Conservation (phyloP, 2,329 filamentous ascomycete species). For the Aspergillus puulaauensis region DNA sequence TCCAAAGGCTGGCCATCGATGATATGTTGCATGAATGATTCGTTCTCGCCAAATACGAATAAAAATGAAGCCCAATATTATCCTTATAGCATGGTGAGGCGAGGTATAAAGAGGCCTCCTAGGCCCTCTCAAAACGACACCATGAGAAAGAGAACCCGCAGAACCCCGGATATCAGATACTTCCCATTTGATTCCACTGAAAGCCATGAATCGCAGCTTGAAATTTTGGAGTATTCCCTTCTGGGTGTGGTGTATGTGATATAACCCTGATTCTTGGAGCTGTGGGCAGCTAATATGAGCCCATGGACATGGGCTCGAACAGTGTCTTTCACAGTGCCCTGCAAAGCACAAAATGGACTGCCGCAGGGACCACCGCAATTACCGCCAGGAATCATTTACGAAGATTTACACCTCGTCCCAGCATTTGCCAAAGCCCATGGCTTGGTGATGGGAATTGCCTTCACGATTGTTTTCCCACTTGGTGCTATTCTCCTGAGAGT, state of each 20-base stretch:
- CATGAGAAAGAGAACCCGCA: neutral
- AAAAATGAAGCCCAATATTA: neutral
- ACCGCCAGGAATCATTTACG: slow-evolving; percentile 6
- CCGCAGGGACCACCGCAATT: neutral
- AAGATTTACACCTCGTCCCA: slow-evolving; percentile 19
- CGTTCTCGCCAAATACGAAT: neutral
- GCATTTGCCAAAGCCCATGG: slow-evolving; percentile 23
- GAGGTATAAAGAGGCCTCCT: neutral
- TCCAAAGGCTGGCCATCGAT: neutral
- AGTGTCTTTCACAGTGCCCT: neutral
- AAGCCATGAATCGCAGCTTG: neutral
- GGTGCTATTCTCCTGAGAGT: slow-evolving; percentile 24
- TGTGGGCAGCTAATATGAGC: neutral
- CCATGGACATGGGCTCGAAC: neutral
- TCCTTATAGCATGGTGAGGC: neutral
- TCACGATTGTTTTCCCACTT: slow-evolving; percentile 27
- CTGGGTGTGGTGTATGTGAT: slow-evolving; percentile 1
- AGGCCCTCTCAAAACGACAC: neutral
- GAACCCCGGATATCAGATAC: neutral
- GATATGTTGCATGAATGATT: neutral
- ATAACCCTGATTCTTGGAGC: neutral
- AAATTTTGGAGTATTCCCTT: neutral
- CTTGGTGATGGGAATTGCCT: slow-evolving; percentile 25
- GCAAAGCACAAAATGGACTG: neutral
- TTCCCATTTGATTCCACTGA: neutral